Base-by-base conservation (phyloP, 1,139 yeast genomes). In the Wickerhamiella pararugosa region DNA sequence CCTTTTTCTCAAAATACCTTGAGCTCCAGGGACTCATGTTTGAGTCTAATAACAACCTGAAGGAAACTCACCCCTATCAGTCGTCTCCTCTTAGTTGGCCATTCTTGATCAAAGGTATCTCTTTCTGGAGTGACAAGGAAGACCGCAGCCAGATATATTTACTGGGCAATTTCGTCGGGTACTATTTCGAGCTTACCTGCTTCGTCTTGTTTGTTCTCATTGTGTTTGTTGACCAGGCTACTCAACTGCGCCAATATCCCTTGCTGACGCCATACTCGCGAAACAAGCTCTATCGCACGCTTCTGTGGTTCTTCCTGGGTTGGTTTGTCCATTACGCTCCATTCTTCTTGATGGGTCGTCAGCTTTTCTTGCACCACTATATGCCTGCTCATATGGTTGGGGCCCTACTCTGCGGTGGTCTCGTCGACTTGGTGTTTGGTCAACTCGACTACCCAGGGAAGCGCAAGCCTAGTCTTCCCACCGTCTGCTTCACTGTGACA, bases 1-100 rank as follows among this genome's bases (percentile, higher is more conserved):
- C 94, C 44, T 90, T 90, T 65, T 69, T 83, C 51, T 71, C 68
- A 49, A 92, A 92, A 62, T 90, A 94, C 84, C 66, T 76, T 65
- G 97, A 92, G 62, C 69, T 87, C 50, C 98, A 90, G 65, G 61
- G 70, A 36, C 69, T 75, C 49, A 90, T 90, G 99, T 86, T 90
- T 68, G 76, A 78, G 49, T 95, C 87, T 56, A 90, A 90, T 65
- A 90, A 87, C 62, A 76, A 79, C 52, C 69, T 90, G 52, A 72
- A 90, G 5, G 70, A 90, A 11, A 84, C 82, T 33, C 99, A 90
- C 61, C 99, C 99, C 40, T 92, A 83, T 66, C 95, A 97, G 6
- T 83, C 96, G 5, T 79, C 77, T 49, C 99, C 99, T 4, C 74
- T 77, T 49, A 66, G 80, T 6, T 90, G 99, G 99, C 98, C 98